Evolutionary conservation across 495 filamentous ascomycete species (phyloP), one percentile per base, ranked within the genome.

Genomic region (Sabuloglossum arenarium): DNA sequence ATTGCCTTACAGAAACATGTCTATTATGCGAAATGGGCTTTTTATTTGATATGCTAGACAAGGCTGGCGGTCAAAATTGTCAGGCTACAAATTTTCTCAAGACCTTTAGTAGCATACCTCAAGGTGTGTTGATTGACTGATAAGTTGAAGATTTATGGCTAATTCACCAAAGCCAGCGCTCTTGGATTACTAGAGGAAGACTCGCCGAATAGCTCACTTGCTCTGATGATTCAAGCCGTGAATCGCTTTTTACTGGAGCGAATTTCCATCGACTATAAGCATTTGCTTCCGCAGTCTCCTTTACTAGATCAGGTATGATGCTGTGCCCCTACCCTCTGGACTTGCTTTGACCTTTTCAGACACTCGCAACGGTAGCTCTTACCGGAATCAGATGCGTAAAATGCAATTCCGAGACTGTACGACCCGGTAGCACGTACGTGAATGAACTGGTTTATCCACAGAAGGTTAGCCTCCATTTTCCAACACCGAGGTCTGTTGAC

Each of bases 71-170:
- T 1, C 80, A 86, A 56, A 91, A 88, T 59, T 97, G 93, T 61
- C 91, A 96, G 61, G 91, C 91, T n/a, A 94, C 90, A 0, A 99
- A 99, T 64, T 79, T 99, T 60, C 69, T 96, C 34, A 91, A 87
- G 68, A 84, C 88, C 0, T 82, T 97, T 60, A 84, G 84, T 63
- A 81, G 78, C 60, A 79, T 82, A 54, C 78, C 84, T 0, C 79
- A 86, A 66, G 79, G 79, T 79, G 61, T 45, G 65, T 39, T 14
- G n/a, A n/a, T 10, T 3, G 29, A 21, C 1, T 3, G 62, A 53
- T 11, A 32, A 25, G 39, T 8, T 53, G 25, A 29, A 27, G 47
- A 23, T 11, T 29, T 5, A 1, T 11, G 28, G 25, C 47, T 51
- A 29, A 51, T 19, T 55, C 79, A 84, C 86, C 25, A 76, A 74